These are phyloP conservation scores for Puccinia hordei DNA, from an alignment of 1,284 basidiomycete species.

Conservation along the genomic window DNA sequence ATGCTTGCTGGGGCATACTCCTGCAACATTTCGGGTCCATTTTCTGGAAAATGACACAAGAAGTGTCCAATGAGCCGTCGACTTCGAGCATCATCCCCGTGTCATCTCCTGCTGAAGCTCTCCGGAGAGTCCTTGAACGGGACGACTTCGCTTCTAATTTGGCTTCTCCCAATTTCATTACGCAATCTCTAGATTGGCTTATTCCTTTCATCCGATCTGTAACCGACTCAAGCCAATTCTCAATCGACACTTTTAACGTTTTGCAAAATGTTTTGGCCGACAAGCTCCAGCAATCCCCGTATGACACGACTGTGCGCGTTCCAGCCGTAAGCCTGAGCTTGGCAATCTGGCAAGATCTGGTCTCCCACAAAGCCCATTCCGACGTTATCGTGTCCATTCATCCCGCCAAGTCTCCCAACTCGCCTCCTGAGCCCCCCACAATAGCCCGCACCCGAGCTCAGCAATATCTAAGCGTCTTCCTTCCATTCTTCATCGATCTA, in stretches of 20 bases:
- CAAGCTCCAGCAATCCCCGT: constrained; percentile 20
- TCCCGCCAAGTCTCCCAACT: background rate
- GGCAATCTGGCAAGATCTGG: constrained; percentile 11
- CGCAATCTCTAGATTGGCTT: constrained; percentile 33
- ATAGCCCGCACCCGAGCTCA: constrained; percentile 20
- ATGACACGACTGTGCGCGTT: constrained; percentile 8
- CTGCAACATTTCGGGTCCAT: constrained; percentile 22
- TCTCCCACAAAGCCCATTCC: background rate
- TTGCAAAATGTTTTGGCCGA: constrained; percentile 21
- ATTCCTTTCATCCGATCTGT: constrained; percentile 44
- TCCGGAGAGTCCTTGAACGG: constrained; percentile 17
- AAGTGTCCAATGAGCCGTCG: background rate
- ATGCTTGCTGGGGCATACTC: constrained; percentile 37
- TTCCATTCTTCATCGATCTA: constrained; percentile 37
- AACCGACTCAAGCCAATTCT: constrained; percentile 17
- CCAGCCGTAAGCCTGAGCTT: constrained; percentile 25
- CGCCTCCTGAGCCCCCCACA: background rate
- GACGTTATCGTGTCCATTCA: background rate
- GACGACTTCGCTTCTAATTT: constrained; percentile 22
- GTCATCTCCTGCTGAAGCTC: constrained; percentile 18
- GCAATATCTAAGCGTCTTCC: constrained; percentile 30
- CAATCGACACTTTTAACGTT: constrained; percentile 18
- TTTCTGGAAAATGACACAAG: constrained; percentile 32
- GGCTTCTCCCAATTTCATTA: background rate
- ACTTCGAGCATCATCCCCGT: background rate